These are phyloP conservation scores for Bruguiera gymnorhiza DNA, from an alignment of 345 rosid genomes.

Conservation along the genomic window DNA sequence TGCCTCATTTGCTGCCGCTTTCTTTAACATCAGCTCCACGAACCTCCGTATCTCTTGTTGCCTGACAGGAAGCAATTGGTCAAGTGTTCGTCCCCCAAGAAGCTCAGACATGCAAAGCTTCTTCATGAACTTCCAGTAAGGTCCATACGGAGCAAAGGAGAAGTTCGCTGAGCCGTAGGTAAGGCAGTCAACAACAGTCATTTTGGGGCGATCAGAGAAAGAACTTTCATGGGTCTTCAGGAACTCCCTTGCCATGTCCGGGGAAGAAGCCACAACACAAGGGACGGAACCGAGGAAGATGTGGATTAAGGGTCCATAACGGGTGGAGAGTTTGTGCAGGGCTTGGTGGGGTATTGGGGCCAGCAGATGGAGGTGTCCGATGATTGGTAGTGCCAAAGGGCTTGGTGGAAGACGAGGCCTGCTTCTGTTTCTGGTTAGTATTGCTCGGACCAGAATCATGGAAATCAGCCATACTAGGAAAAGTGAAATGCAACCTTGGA, in stretches of 20 bases:
- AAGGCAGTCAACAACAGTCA: conserved; percentile 40
- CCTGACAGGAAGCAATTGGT: conserved; percentile 36
- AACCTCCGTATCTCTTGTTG: conserved; percentile 36
- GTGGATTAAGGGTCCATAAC: conserved; percentile 55
- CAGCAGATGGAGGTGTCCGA: conserved; percentile 65
- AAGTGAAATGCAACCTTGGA: conserved; percentile 32
- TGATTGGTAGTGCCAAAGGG: conserved; percentile 49
- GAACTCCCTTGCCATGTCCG: conserved; percentile 53
- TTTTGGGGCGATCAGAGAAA: conserved; percentile 39
- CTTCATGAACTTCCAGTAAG: conserved; percentile 69
- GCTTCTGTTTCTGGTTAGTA: conserved; percentile 20
- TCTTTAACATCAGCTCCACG: conserved; percentile 26
- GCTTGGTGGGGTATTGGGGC: conserved; percentile 59
- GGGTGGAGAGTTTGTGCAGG: conserved; percentile 50
- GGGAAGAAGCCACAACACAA: conserved; percentile 53
- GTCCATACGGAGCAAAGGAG: conserved; percentile 50
- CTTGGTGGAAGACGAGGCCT: conserved; percentile 39
- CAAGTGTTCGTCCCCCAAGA: conserved; percentile 38
- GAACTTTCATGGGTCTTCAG: conserved; percentile 62
- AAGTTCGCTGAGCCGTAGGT: conserved; percentile 55
- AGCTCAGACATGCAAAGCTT: conserved; percentile 50
- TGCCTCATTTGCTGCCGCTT: conserved; percentile 29
- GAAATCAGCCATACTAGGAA: conserved; percentile 42
- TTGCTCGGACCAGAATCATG: conserved; percentile 23
- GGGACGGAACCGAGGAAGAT: conserved; percentile 51